Conservation (phyloP, 2,329 filamentous ascomycete genomes). For the Fusarium cyanostomum region DNA sequence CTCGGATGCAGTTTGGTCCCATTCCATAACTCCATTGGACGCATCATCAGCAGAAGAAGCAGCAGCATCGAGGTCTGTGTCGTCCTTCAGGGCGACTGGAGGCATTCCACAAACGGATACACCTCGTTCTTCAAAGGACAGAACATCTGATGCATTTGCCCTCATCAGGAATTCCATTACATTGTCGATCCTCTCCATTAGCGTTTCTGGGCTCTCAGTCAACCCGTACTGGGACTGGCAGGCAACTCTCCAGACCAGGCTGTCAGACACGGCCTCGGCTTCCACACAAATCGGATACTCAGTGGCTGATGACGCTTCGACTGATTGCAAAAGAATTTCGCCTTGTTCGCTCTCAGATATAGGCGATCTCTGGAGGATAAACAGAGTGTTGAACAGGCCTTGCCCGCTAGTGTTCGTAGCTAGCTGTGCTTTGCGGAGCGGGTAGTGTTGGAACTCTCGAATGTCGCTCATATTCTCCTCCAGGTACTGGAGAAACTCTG, state of each 20-base stretch:
- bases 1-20: constrained; percentile 47
- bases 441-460: constrained; percentile 78
- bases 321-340: constrained; percentile 65
- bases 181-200: constrained; percentile 69
- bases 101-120: constrained; percentile 74
- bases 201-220: constrained; percentile 52
- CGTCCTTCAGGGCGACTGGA: constrained; percentile 24
- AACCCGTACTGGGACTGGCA: constrained; percentile 68
- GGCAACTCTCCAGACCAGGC: constrained; percentile 76
- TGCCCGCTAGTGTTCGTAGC: constrained; percentile 47
- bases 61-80: constrained; percentile 1
- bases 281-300: constrained; percentile 88
- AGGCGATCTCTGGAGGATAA: constrained; percentile 60
- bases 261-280: constrained; percentile 69
- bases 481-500: constrained; percentile 74
- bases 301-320: constrained; percentile 71
- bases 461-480: constrained; percentile 75
- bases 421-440: constrained; percentile 74
- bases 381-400: constrained; percentile 64
- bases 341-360: background rate
- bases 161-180: constrained; percentile 66
- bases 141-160: constrained; percentile 57
- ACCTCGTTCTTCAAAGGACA: constrained; percentile 61
- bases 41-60: background rate
- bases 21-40: constrained; percentile 28